Percentiles rank a stretch among this genome's conserved stretches.
Evolutionary conservation across 176 grass and related monocot genomes (phyloP).

Genomic region (Cymbopogon citratus): DNA sequence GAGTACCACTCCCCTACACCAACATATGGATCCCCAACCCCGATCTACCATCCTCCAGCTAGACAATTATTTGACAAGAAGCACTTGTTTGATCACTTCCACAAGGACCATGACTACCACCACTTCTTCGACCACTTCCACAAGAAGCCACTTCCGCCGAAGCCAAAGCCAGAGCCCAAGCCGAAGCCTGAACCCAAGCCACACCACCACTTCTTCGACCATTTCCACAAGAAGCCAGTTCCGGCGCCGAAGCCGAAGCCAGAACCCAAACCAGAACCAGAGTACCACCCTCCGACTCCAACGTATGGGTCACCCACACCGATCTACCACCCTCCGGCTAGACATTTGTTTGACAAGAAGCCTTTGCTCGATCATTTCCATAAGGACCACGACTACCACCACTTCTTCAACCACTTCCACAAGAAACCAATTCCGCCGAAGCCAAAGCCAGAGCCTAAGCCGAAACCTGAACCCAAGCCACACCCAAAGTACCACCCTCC

Average conservation of each 20-base stretch:
- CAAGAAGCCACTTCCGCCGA: too few species aligned
- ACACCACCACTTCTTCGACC: not conserved
- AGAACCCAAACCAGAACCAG: not conserved
- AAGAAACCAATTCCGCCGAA: not conserved
- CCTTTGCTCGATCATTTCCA: not conserved
- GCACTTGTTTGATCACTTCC: too few species aligned
- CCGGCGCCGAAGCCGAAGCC: not conserved
- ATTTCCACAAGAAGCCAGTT: not conserved
- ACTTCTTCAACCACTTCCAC: not conserved
- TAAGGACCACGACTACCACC: not conserved
- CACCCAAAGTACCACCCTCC: not conserved
- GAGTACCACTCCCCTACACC: not conserved
- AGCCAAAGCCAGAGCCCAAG: too few species aligned
- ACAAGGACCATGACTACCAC: too few species aligned
- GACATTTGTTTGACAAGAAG: not conserved
- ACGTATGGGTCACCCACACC: not conserved
- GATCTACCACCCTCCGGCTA: not conserved
- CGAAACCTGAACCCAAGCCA: not conserved
- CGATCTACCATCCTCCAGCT: too few species aligned
- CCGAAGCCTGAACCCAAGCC: too few species aligned
- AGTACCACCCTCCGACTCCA: not conserved
- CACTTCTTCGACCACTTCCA: too few species aligned
- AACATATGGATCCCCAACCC: too few species aligned
- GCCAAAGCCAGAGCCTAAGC: not conserved
- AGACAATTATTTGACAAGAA: too few species aligned